Evolutionary conservation across 2,329 filamentous ascomycete species (phyloP), one percentile per base, ranked within the genome.

Genomic region (Blastomyces gilchristii): DNA sequence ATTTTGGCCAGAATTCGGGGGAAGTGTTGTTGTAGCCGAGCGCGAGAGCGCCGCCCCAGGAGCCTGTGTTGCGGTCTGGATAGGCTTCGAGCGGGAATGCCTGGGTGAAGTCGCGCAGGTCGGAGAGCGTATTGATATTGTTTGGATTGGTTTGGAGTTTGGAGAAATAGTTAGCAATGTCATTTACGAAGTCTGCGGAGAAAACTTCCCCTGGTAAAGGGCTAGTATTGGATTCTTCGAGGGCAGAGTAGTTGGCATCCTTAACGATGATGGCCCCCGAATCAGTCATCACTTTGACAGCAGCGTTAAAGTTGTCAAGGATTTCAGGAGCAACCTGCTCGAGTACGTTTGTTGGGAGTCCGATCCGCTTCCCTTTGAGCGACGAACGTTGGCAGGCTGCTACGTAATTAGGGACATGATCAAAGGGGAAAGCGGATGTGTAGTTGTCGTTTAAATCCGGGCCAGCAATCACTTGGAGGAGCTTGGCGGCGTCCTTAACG

Each of bases 181-280:
- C 80, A 47, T 77, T 74, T 22, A 83, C 69, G 70, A 89, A 88
- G 68, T 90, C 87, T 2, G 81, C 81, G 16, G 78, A 74, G 3
- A 86, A 73, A 1, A 88, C 80, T 1, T 64, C 65, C 49, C 61
- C 65, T 7, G 69, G 74, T 70, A 67, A 63, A 56, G 71, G 72
- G 54, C 76, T 79, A 9, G 73, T 71, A 8, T 74, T 68, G 53
- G 76, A 82, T 12, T 76, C 72, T 9, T 76, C 76, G 67, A 77
- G 82, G 1, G 80, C 79, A 0, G 83, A 83, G 69, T 85, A 85
- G 66, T 85, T 83, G 47, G 85, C 76, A 67, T 82, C 79, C 28
- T 85, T 82, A 25, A 88, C 76, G n/a, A 88, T 78, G 0, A 71
- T 81, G 1, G 85, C 85, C 0, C 86, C 86, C 0, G 83, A 83